Conservation (phyloP, 2,329 filamentous ascomycete species). For the Colletotrichum nymphaeae region DNA sequence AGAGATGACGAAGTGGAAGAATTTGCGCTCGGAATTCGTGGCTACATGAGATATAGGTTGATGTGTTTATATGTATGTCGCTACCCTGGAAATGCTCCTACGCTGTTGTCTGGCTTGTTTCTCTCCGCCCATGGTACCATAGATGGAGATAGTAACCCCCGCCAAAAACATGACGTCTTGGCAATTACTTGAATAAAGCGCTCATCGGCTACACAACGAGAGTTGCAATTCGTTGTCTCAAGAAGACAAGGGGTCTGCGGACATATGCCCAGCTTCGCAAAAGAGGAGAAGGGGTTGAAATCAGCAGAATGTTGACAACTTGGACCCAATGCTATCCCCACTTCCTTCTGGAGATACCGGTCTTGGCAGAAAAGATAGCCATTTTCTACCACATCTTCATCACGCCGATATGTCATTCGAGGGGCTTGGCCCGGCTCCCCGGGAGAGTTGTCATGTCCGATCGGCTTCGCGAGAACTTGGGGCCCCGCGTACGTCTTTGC, state of each 20-base stretch:
- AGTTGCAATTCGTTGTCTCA: not conserved
- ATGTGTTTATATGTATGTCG: not conserved
- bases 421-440: slow-evolving; percentile 1
- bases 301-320: not conserved
- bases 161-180: not conserved
- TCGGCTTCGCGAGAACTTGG: not conserved
- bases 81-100: too few species aligned
- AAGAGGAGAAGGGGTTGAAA: not conserved
- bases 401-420: slow-evolving; percentile 3
- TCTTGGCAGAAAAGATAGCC: slow-evolving; percentile 23
- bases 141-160: too few species aligned
- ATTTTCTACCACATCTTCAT: not conserved
- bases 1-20: not conserved
- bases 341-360: not conserved
- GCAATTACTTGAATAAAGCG: not conserved
- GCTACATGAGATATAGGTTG: not conserved
- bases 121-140: not conserved
- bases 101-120: too few species aligned
- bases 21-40: not conserved
- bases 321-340: not conserved
- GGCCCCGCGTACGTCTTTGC: not conserved
- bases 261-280: not conserved
- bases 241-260: not conserved
- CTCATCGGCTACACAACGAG: slow-evolving; percentile 1
- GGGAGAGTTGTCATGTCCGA: slow-evolving; percentile 1